Conservation (phyloP, 495 filamentous ascomycete species). For the Talaromyces wortmannii region DNA sequence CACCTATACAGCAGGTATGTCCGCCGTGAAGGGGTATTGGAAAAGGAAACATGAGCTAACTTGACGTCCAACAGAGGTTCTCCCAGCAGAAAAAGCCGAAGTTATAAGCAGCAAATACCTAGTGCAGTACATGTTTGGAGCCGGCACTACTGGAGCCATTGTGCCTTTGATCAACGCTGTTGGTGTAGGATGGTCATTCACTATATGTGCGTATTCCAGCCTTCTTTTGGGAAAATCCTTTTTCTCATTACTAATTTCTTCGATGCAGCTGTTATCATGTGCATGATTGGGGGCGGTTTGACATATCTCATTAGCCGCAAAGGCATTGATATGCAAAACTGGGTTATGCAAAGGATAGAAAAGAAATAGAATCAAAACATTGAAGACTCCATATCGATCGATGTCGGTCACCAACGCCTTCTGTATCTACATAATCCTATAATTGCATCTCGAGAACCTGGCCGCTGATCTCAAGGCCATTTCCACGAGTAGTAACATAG, state of each 20-base stretch:
- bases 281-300: conserved; percentile 23
- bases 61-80: conserved; percentile 20
- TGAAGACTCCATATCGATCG: no score
- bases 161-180: conserved; percentile 58
- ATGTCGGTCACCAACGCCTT: no score
- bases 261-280: conserved; percentile 24
- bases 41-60: background rate
- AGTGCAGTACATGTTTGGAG: conserved; percentile 63
- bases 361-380: background rate
- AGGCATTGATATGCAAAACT: conserved; percentile 37
- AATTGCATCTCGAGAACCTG: no score
- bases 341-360: conserved; percentile 7
- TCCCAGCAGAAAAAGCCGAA: conserved; percentile 47
- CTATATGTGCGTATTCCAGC: conserved; percentile 27
- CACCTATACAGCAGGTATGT: conserved; percentile 67
- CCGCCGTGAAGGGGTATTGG: conserved; percentile 18
- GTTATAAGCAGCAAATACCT: conserved; percentile 71
- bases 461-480: no score
- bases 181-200: conserved; percentile 57
- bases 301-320: conserved; percentile 27
- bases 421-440: no score
- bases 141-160: conserved; percentile 54
- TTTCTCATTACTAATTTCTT: background rate
- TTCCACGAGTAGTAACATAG: conserved; percentile 13
- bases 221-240: background rate